Conservation (phyloP, 2,329 filamentous ascomycete genomes). For the Cucurbitaria berberidis region DNA sequence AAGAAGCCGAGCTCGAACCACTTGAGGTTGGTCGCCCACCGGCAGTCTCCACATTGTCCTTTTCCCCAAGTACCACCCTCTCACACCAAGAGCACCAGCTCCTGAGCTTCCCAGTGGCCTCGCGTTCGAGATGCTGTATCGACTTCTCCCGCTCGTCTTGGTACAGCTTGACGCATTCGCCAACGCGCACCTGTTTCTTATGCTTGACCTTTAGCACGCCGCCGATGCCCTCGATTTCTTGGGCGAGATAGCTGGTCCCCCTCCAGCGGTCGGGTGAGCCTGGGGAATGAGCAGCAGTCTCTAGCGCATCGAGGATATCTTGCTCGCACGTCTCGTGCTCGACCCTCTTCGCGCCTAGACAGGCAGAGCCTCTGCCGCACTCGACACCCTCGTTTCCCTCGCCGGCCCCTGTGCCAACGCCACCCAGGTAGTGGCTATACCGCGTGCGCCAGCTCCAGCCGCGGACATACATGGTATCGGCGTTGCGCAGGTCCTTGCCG, state of each 20-base stretch:
- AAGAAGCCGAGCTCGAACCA: conserved; percentile 24
- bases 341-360: conserved; percentile 76
- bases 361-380: conserved; percentile 79
- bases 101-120: conserved; percentile 70
- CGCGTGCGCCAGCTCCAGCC: conserved; percentile 91
- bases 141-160: conserved; percentile 61
- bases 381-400: conserved; percentile 87
- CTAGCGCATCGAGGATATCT: conserved; percentile 66
- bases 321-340: conserved; percentile 85
- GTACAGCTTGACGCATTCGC: conserved; percentile 84
- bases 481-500: conserved; percentile 70
- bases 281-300: conserved; percentile 45
- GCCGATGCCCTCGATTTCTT: conserved; percentile 91
- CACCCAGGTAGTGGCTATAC: conserved; percentile 78
- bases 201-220: conserved; percentile 86
- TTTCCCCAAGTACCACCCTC: conserved; percentile 70
- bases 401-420: conserved; percentile 84
- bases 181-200: conserved; percentile 81
- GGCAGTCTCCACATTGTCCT: conserved; percentile 46
- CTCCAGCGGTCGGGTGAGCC: conserved; percentile 52
- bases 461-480: conserved; percentile 64
- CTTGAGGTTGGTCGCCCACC: conserved; percentile 23
- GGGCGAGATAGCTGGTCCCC: conserved; percentile 77
- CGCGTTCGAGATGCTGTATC: conserved; percentile 69
- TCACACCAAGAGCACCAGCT: conserved; percentile 95